These are phyloP conservation scores for Ensete glaucum DNA, from an alignment of 176 grass and related monocot species.

Conservation along the genomic window DNA sequence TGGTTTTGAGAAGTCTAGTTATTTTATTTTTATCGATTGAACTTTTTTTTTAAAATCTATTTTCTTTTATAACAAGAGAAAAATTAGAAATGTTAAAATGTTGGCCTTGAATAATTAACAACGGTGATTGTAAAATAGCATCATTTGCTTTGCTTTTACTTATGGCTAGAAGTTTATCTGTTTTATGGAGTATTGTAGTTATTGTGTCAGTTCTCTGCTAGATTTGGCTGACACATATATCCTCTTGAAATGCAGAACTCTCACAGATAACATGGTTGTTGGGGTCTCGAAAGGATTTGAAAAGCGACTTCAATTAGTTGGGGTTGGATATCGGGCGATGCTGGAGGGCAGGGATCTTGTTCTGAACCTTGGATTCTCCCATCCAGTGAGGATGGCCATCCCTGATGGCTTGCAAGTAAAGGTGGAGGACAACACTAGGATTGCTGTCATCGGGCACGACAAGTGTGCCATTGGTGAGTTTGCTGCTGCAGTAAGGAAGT, in stretches of 20 bases:
- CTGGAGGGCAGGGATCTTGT: conserved; percentile 82
- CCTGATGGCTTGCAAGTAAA: conserved; percentile 66
- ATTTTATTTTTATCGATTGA: neutral
- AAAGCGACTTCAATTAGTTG: conserved; percentile 71
- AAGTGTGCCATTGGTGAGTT: conserved; percentile 79
- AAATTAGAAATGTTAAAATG: neutral
- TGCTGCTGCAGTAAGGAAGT: conserved; percentile 76
- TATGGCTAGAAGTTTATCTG: no score
- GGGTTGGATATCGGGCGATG: conserved; percentile 76
- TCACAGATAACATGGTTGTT: conserved; percentile 82
- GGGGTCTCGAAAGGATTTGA: conserved; percentile 96
- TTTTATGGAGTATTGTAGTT: neutral
- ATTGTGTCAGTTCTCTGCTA: neutral
- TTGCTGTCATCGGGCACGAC: conserved; percentile 70
- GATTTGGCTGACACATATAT: neutral
- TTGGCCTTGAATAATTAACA: neutral
- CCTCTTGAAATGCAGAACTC: conserved; percentile 52
- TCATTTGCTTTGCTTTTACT: no score
- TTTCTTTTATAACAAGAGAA: neutral
- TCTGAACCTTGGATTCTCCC: conserved; percentile 85
- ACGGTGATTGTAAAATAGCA: no score
- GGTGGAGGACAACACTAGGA: conserved; percentile 89
- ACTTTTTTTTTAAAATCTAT: neutral
- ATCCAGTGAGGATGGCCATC: conserved; percentile 76
- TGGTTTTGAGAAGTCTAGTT: neutral